These are phyloP conservation scores for Geotrichum ghanense DNA, from an alignment of 805 yeast species.

Conservation along the genomic window DNA sequence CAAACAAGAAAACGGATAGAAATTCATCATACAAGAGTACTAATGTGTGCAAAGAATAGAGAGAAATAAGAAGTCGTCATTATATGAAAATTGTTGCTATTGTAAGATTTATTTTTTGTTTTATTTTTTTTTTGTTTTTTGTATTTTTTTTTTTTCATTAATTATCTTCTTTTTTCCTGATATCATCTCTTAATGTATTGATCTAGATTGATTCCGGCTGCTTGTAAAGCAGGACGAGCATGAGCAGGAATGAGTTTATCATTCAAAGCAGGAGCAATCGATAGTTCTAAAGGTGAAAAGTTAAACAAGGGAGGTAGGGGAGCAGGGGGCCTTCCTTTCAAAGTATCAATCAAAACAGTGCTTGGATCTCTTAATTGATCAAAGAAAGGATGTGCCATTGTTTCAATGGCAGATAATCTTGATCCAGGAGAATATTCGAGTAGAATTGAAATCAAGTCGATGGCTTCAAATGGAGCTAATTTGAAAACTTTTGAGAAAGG, in stretches of 20 bases:
- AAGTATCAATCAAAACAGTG: conserved; percentile 31
- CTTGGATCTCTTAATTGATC: conserved; percentile 61
- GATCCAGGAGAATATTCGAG: conserved; percentile 83
- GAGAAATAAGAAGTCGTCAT: too few relatives aligned
- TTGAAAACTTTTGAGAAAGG: conserved; percentile 57
- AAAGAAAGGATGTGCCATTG: conserved; percentile 81
- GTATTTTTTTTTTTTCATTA: neutral
- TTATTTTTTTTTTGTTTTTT: too few relatives aligned
- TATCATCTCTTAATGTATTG: conserved; percentile 29
- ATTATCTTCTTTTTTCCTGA: neutral
- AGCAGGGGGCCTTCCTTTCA: conserved; percentile 57
- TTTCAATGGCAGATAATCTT: conserved; percentile 70
- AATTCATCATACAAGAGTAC: too few relatives aligned
- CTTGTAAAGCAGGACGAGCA: conserved; percentile 31
- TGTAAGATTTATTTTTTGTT: too few relatives aligned
- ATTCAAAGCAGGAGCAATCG: conserved; percentile 31
- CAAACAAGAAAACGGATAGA: too few relatives aligned
- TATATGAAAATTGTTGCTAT: too few relatives aligned
- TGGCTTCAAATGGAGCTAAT: conserved; percentile 73
- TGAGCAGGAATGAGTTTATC: conserved; percentile 29
- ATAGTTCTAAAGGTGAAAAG: conserved; percentile 58
- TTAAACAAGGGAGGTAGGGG: conserved; percentile 67
- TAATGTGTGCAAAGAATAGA: too few relatives aligned
- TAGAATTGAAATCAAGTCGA: conserved; percentile 70
- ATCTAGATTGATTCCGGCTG: conserved; percentile 31